Conservation (phyloP, 331 rosid genomes). For the Phaseolus coccineus region DNA sequence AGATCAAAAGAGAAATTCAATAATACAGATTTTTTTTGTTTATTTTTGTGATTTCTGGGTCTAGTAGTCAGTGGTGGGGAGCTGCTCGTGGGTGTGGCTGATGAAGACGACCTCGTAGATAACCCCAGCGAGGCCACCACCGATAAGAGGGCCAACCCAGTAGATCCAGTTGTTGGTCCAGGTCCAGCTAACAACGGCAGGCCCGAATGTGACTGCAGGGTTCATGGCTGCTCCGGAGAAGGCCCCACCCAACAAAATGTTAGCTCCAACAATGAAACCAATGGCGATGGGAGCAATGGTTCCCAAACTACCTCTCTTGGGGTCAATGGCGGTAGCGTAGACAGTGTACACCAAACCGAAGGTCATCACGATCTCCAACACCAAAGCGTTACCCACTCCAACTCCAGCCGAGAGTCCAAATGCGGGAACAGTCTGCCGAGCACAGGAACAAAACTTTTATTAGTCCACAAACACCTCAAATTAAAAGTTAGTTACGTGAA, state of each 20-base stretch:
- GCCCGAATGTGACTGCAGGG: conserved; percentile 94
- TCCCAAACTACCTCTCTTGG: conserved; percentile 82
- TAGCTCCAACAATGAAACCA: conserved; percentile 97
- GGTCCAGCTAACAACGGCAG: conserved; percentile 89
- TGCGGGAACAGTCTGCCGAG: conserved; percentile 67
- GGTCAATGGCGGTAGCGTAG: conserved; percentile 91
- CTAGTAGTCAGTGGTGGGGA: conserved; percentile 67
- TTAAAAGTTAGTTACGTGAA: neutral
- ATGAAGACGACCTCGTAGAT: conserved; percentile 76
- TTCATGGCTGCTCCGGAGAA: conserved; percentile 94
- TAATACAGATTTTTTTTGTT: conserved; percentile 7
- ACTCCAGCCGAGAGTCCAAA: conserved; percentile 70
- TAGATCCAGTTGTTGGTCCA: conserved; percentile 89
- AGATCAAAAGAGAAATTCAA: conserved; percentile 17
- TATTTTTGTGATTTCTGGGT: neutral
- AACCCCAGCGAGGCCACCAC: conserved; percentile 81
- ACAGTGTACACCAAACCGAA: conserved; percentile 96
- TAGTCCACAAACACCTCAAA: neutral
- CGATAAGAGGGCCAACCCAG: conserved; percentile 93
- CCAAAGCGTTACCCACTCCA: conserved; percentile 78
- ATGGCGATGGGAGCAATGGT: conserved; percentile 88
- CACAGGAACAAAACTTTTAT: conserved; percentile 36
- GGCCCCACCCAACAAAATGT: conserved; percentile 87
- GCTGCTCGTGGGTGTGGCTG: conserved; percentile 70
- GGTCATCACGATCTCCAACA: conserved; percentile 90